Evolutionary conservation across 345 rosid species (phyloP), one percentile per base, ranked within the genome.

Genomic region (Litchi chinensis): DNA sequence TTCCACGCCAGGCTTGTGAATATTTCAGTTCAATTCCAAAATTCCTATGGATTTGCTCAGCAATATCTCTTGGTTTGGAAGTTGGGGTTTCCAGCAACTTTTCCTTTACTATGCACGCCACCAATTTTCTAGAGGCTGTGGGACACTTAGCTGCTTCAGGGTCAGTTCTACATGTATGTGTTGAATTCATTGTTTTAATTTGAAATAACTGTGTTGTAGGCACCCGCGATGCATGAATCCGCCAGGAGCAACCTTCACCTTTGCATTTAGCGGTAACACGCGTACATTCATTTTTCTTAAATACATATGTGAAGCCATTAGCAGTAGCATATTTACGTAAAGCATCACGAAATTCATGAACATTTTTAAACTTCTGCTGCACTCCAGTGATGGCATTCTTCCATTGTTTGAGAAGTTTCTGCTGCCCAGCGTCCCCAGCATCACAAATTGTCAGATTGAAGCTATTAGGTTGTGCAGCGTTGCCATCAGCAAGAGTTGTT

Each of bases 201-300:
- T 82, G 73, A 69, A 91, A 88, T 60, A 84, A 69, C 67, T 88
- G 76, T 28, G 82, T 82, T 41, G 89, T 72, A 76, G 89, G 87
- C 72, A 89, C 87, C 83, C 86, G 79, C 5, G 88, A 80, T 9
- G 91, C 92, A 68, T 77, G 83, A 74, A 89, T 84, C 69, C 74
- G 83, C 92, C 94, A 91, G 12, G 88, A 79, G 65, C 94, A 91
- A 65, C 85, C 90, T 73, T 85, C 89, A 77, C 77, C 85, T 24
- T 79, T 83, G 80, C 92, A 91, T 59, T 66, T 73, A 21, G 85
- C 91, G 15, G 85, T 89, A 22, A 85, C 90, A 75, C 87, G 89
- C 64, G 75, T 81, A 5, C 88, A 43, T 16, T 84, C 90, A 66
- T 91, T 91, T 76, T 88, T 91, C 78, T 86, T 88, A 59, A 86